Evolutionary conservation across 208 protist genomes (phyloP), one percentile per base, ranked within the genome.

Genomic region (Acanthamoeba healyi): DNA sequence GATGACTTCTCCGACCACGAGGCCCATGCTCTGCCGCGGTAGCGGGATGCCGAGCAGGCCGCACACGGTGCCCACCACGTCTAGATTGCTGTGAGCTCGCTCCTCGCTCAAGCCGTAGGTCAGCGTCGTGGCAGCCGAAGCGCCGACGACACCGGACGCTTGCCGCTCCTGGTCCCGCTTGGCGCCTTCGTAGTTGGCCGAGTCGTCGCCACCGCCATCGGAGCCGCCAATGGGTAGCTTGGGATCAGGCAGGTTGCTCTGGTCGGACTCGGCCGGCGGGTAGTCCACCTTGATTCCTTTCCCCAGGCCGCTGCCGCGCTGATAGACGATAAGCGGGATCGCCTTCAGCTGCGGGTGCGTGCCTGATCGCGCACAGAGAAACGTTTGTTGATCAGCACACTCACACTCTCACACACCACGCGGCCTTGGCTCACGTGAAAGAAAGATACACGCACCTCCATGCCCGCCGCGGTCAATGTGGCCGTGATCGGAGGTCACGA

Each of bases 31-130:
- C 38, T 77, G 67, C 1, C 67, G 67, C 2, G 67, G 67, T 5
- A 42, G 1, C 67, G 67, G 67, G 22, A 77, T 77, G 32, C 67
- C 67, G 24, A 77, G 67, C 38, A 77, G 29, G 14, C 67, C 67
- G 67, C 67, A 77, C 67, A 77, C 67, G 36, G 67, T 77, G 15
- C 67, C 67, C 34, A 77, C 67, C 38, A 77, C 67, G 67, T 42
- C 29, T 12, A 77, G 67, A 22, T 77, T 77, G 67, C 67, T 77
- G 7, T 29, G 32, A 0, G 67, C 67, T 6, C 67, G 67, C 38
- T 77, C 67, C 7, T 29, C 29, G 67, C 67, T 77, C 34, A 77
- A 36, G 15, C 67, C 67, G 3, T 38, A 44, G 34, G 67, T 77
- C 34, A 77, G 67, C 19, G 38, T 44, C 24, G 14, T 29, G 10